Evolutionary conservation across 2,329 filamentous ascomycete genomes (phyloP), one percentile per base, ranked within the genome.

Genomic region (Stylonectria norvegica): DNA sequence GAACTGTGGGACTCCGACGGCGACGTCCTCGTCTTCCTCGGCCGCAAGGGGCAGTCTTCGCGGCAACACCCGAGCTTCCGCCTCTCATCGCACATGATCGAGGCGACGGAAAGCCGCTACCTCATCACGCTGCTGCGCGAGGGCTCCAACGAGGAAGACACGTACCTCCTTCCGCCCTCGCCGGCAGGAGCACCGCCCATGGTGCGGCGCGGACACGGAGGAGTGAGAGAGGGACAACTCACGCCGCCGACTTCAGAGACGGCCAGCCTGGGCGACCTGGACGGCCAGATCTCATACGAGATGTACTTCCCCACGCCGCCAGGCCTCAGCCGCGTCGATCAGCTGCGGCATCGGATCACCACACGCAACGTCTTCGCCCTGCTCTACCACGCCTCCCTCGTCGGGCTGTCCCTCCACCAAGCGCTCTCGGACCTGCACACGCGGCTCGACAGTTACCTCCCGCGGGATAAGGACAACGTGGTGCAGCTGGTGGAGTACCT

Each of bases 351-450:
- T 47, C 78, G 82, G 49, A 71, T 86, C 33, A 81, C 83, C 0
- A 83, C 82, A 1, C 75, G 83, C 15, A 87, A 86, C 52, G 75
- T 86, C 31, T 79, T 87, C 50, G 83, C 82, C 0, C 62, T 86
- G 22, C 60, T 86, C 2, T 81, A 79, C 52, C 72, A 78, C 36
- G 76, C 78, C 16, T 81, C 82, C 0, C 68, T 86, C 0, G 81
- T 86, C 3, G 83, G 83, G 0, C 55, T 78, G 1, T 80, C 81
- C 4, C 59, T 86, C 1, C 76, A 74, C 48, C 79, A 85, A 50
- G 79, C 82, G 23, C 63, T 87, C 5, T 68, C 67, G 0, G 83
- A 85, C 50, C 64, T 87, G 0, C 78, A 81, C 27, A 64, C 72
- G 6, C 75, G 83, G 3, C 72, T 85, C 6, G 73, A 80, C 34